These are phyloP conservation scores for Mortierella sp. DNA, from an alignment of 371 early-diverging fungal species.

Conservation along the genomic window DNA sequence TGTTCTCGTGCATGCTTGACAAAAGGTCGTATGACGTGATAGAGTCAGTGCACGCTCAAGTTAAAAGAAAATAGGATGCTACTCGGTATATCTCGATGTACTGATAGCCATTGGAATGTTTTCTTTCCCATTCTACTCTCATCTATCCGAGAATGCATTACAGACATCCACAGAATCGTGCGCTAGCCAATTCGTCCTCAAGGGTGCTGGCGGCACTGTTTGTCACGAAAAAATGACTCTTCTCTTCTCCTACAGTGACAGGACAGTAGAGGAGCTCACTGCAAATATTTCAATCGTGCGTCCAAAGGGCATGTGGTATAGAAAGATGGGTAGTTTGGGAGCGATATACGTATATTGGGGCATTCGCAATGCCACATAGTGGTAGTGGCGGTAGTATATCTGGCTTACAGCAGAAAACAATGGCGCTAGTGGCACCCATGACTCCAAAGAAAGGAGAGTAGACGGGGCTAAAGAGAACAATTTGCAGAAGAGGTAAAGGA, in stretches of 20 bases:
- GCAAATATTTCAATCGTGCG: neutral
- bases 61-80: neutral
- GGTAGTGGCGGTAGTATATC: neutral
- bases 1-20: neutral
- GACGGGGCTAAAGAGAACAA: conserved; percentile 72
- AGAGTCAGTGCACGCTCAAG: neutral
- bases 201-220: no score
- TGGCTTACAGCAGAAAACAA: conserved; percentile 95
- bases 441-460: conserved; percentile 98
- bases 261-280: neutral
- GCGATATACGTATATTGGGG: neutral
- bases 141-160: no score
- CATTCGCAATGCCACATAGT: no score
- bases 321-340: neutral
- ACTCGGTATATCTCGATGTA: neutral
- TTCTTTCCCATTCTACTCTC: neutral
- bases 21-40: no score
- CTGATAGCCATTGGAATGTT: neutral
- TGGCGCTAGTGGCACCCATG: conserved; percentile 96
- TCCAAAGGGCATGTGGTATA: neutral
- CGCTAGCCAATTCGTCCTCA: no score
- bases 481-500: neutral
- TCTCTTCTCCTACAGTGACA: neutral
- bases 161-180: no score
- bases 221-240: neutral